phyloP scores from a whole-genome alignment of 352 stramenopile species.

The Globisporangium iwayamae region DNA sequence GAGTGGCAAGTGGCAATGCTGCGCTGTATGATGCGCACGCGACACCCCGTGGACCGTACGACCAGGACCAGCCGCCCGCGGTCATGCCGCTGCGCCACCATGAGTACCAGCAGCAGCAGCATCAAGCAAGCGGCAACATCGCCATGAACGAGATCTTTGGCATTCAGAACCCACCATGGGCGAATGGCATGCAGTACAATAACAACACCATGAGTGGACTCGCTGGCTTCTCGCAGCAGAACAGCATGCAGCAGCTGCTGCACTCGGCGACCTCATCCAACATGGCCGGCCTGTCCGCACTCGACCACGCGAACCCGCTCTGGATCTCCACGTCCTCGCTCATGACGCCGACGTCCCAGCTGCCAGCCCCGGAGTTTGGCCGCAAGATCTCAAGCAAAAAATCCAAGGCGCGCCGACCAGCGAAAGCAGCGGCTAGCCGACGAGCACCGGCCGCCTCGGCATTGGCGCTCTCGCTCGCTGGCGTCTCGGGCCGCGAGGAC shows the following conservation, averaged over 20 bases:
- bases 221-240: not conserved
- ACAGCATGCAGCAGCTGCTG: slow-evolving; percentile 11
- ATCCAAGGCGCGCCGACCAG: slow-evolving; percentile 12
- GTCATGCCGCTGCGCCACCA: slow-evolving; percentile 7
- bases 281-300: not conserved
- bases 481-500: not conserved
- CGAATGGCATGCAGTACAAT: not conserved
- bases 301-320: slow-evolving; percentile 3
- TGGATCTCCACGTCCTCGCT: slow-evolving; percentile 21
- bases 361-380: slow-evolving; percentile 6
- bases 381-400: slow-evolving; percentile 17
- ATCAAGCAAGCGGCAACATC: slow-evolving; percentile 8
- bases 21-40: slow-evolving; percentile 9
- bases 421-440: slow-evolving; percentile 5
- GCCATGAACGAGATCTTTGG: slow-evolving; percentile 13
- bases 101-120: not conserved
- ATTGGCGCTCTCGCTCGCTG: slow-evolving; percentile 10
- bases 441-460: not conserved
- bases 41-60: slow-evolving; percentile 1
- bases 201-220: not conserved
- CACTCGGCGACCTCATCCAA: not conserved
- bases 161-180: slow-evolving; percentile 10
- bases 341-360: slow-evolving; percentile 13
- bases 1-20: not conserved
- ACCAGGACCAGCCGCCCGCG: slow-evolving; percentile 2